phyloP scores from a whole-genome alignment of 345 rosid genomes.

The Eucalyptus grandis region DNA sequence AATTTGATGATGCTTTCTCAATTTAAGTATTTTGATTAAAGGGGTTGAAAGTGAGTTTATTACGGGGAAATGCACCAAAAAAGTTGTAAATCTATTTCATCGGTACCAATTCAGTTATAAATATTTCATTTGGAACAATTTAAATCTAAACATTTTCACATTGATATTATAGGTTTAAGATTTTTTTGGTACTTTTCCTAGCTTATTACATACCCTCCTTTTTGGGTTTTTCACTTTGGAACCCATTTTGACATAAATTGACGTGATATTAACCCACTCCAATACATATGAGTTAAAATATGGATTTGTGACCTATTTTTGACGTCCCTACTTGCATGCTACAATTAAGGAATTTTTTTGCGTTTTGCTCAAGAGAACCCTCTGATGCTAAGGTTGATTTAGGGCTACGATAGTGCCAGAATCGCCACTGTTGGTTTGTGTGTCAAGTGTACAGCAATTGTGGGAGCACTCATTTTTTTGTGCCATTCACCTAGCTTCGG shows the following conservation, averaged over 20 bases:
- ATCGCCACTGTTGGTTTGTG: too few species aligned
- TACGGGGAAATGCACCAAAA: rapidly evolving
- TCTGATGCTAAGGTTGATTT: not conserved
- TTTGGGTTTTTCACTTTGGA: too few species aligned
- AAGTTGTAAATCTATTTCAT: too few species aligned
- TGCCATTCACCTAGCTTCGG: not conserved
- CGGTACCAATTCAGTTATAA: too few species aligned
- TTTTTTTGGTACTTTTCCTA: too few species aligned
- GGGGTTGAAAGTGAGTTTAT: not conserved
- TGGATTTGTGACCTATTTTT: not conserved
- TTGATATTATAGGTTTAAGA: rapidly evolving
- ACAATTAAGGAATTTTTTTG: not conserved
- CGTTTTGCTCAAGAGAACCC: not conserved
- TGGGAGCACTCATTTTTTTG: not conserved
- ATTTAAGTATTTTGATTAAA: too few species aligned
- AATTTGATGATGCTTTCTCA: not conserved
- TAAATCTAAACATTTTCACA: too few species aligned
- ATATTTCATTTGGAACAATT: too few species aligned
- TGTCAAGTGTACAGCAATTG: not conserved
- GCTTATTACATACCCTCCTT: too few species aligned
- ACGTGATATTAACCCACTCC: not conserved
- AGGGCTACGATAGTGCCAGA: not conserved
- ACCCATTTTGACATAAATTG: not conserved
- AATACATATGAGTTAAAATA: too few species aligned
- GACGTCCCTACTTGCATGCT: not conserved